Evolutionary conservation across 2,329 filamentous ascomycete genomes (phyloP).

Genomic region (Colletotrichum gloeosporioides): DNA sequence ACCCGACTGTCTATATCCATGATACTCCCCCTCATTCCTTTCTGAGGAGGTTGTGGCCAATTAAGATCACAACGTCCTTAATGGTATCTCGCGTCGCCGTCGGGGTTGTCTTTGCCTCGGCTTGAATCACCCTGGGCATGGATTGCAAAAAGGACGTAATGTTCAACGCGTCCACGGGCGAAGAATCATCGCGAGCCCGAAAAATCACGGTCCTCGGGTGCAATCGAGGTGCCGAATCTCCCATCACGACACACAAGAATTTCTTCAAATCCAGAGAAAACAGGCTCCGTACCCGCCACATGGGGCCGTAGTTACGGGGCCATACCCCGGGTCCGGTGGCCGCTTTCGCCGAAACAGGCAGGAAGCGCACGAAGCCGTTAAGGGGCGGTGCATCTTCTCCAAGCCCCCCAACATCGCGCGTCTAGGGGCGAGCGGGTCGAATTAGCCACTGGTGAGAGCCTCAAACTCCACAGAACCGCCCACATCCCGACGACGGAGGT

Average conservation of each 20-base stretch:
- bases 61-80: rapidly evolving
- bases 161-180: neutral
- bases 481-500: neutral
- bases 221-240: neutral
- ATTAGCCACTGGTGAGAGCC: neutral
- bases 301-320: neutral
- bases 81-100: rapidly evolving
- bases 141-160: neutral
- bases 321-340: neutral
- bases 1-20: neutral
- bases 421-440: neutral
- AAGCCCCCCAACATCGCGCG: neutral
- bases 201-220: neutral
- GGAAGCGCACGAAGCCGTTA: neutral
- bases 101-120: neutral
- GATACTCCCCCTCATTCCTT: neutral
- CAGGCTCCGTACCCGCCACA: neutral
- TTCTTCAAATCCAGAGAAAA: neutral
- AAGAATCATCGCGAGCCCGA: neutral
- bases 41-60: neutral
- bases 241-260: neutral
- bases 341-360: neutral
- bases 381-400: neutral
- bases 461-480: neutral
- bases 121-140: rapidly evolving